A percentile compares a stretch with the other conserved stretches of the same genome.
These are phyloP conservation scores for Aphanomyces invadans DNA, from an alignment of 352 stramenopile genomes.

Conservation along the genomic window DNA sequence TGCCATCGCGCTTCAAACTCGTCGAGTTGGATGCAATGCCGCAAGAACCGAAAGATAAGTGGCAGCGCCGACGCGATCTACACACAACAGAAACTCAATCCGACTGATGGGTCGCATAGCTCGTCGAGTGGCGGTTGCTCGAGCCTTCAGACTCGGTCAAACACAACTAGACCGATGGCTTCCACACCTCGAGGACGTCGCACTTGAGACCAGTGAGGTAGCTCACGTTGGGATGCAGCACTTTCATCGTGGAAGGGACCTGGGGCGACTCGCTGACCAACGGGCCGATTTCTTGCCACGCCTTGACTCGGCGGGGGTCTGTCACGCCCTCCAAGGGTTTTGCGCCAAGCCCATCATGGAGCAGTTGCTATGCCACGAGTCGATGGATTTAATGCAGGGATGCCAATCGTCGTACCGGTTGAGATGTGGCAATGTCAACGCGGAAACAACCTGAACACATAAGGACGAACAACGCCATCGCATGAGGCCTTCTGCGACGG, in stretches of 20 bases:
- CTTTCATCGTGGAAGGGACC: conserved; percentile 37
- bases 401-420: conserved; percentile 31
- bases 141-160: too few species aligned
- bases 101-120: too few species aligned
- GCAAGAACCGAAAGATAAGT: conserved; percentile 79
- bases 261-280: conserved; percentile 64
- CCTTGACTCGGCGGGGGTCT: conserved; percentile 46
- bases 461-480: not conserved
- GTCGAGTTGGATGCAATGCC: conserved; percentile 56
- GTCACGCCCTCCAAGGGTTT: conserved; percentile 64
- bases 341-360: conserved; percentile 45
- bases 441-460: conserved; percentile 15
- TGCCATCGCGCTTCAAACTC: conserved; percentile 59
- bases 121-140: not conserved
- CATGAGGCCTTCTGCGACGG: too few species aligned
- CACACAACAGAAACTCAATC: not conserved
- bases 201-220: conserved; percentile 67
- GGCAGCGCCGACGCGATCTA: conserved; percentile 69
- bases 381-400: conserved; percentile 19
- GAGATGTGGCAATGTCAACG: conserved; percentile 1
- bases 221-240: conserved; percentile 41
- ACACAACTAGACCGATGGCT: too few species aligned
- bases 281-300: conserved; percentile 47
- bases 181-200: conserved; percentile 62
- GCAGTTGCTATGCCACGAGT: conserved; percentile 29